Base-by-base conservation (phyloP, 2,329 filamentous ascomycete species). In the Fusarium mundagurra region DNA sequence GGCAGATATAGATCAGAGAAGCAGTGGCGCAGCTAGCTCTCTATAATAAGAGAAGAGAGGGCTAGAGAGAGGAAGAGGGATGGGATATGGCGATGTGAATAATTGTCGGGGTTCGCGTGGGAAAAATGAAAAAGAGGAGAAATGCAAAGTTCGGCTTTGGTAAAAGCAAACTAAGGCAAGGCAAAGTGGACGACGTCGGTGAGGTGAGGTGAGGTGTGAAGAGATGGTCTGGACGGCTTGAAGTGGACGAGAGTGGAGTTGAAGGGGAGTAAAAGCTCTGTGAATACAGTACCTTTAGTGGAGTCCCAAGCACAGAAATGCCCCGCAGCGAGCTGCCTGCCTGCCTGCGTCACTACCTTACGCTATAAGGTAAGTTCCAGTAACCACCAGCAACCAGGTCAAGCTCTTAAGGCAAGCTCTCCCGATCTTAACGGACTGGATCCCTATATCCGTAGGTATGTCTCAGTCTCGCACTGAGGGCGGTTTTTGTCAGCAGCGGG, bases 151-250 rank as follows among this genome's bases (percentile, higher is more conserved):
- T 74, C 64, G 68, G 69, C 72, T 69, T 69, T 67, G 65, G 72
- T 68, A 57, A 62, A 64, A 55, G 71, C 57, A 72, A 68, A 68
- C 65, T 68, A 68, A 68, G 64, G 69, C 36, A 41, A 41, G 51
- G 51, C 63, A 68, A 76, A 73, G 77, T 74, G 72, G 72, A 69
- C 73, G 77, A 77, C 74, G 74, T 75, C 69, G 77, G 74, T 77
- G 74, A 74, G 66, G 76, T 78, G 71, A 75, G 69, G 75, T 73
- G 70, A 74, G 64, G 64, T 73, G 74, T 75, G 70, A 74, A 75
- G 60, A 69, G 71, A 73, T 71, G 70, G 61, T 65, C 59, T 65
- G 59, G 57, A 59, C 54, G 41, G 48, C 27, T 51, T 64, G 50
- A 55, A 50, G 53, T 69, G 69, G 69, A 66, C 67, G 62, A 67